Base-by-base conservation (phyloP, 2,329 filamentous ascomycete genomes). In the Fusarium proliferatum region DNA sequence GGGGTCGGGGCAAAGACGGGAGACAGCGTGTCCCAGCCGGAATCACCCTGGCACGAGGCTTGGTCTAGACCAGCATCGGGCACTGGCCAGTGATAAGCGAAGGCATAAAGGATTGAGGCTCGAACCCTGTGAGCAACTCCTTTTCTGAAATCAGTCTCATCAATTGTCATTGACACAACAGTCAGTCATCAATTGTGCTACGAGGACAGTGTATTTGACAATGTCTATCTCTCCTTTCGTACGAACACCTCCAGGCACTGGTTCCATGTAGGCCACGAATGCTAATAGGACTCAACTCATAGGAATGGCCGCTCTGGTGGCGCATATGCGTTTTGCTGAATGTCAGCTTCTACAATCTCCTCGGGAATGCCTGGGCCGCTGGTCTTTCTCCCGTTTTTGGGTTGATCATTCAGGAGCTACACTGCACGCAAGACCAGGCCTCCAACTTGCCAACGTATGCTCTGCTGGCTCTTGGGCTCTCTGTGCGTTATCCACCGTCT, bases 261-360 rank as follows among this genome's bases (percentile, higher is more conserved):
- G 2, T 21, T 6, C 3, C 2, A 11, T n/a, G n/a, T 4, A 19
- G 17, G 1, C 8, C 8, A 1, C 9, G 30, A 21, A 48, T 28
- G 21, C 33, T 58, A 34, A 58, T 28, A 1, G 6, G 9, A 21
- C 2, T 9, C 23, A 13, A 38, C 6, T n/a, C 0, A 17, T 39
- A 65, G 59, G 10, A 65, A n/a, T 66, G 61, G 63, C 63, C 63
- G 12, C 36, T 65, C 4, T 66, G 63, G 63, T 66, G 63, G 49
- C 63, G 63, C 4, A 38, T 66, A n/a, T 42, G 16, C 2, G 36
- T 66, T 3, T 42, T 65, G 5, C 17, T 66, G 11, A 66, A 66
- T 7, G 43, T 65, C 30, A 65, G 64, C 36, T 38, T 66, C 3
- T 66, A 66, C 36, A 65, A 65, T 4, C 42, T 65, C 1, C 30